A percentile compares a stretch with the other conserved stretches of the same genome.
Conservation (phyloP, 352 stramenopile genomes). For the Thalassiosira hispida region DNA sequence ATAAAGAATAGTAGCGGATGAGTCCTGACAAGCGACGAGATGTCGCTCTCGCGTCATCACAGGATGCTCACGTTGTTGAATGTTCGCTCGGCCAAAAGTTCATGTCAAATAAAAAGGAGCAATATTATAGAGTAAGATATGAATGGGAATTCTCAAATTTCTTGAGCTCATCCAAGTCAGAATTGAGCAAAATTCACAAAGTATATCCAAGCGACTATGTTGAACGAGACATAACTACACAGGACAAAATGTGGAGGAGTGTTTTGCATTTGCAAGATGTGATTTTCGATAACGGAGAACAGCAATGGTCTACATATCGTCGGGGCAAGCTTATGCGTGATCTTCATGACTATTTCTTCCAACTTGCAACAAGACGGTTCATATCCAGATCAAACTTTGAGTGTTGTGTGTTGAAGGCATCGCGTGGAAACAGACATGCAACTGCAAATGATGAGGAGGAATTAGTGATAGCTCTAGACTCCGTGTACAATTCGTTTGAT, state of each 20-base stretch:
- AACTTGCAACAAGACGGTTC: conserved; percentile 20
- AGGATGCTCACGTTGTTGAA: background rate
- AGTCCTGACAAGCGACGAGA: background rate
- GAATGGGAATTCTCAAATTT: conserved; percentile 38
- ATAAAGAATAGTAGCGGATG: background rate
- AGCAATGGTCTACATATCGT: conserved; percentile 10
- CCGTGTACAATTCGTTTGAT: conserved; percentile 43
- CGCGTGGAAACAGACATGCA: conserved; percentile 3
- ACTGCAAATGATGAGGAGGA: background rate
- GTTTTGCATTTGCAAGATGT: conserved; percentile 20
- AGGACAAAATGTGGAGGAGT: conserved; percentile 40
- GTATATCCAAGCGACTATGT: conserved; percentile 20
- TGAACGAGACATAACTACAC: conserved; percentile 21
- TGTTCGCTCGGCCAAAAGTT: conserved; percentile 2
- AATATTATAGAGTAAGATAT: conserved; percentile 29
- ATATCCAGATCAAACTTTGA: conserved; percentile 47
- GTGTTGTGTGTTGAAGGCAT: conserved; percentile 26
- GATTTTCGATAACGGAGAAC: conserved; percentile 18
- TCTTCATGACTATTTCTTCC: conserved; percentile 39
- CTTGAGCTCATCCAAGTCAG: conserved; percentile 10
- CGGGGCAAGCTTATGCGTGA: conserved; percentile 21
- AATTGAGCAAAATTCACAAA: conserved; percentile 22
- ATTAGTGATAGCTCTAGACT: conserved; percentile 21
- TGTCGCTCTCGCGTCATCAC: background rate
- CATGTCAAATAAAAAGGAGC: conserved; percentile 25